Conservation (phyloP, 768 basidiomycete species). For the Tricholoma terreum region DNA sequence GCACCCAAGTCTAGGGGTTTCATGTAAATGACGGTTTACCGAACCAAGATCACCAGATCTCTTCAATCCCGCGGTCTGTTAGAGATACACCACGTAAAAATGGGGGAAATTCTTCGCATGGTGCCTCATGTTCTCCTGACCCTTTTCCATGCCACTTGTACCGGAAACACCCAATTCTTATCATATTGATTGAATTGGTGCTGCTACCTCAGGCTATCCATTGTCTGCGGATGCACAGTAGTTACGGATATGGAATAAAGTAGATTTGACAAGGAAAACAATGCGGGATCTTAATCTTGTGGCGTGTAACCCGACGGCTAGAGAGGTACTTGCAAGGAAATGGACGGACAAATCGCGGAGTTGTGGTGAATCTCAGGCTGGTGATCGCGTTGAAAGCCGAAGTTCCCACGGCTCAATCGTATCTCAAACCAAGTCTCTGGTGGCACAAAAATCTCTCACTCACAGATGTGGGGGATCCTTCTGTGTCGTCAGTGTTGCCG, state of each 20-base stretch:
- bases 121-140: not conserved
- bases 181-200: no score
- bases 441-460: not conserved
- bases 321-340: not conserved
- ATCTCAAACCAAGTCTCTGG: no score
- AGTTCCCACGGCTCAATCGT: not conserved
- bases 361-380: no score
- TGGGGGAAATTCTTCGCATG: not conserved
- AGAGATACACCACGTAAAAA: not conserved
- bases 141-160: not conserved
- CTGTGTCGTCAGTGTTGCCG: slow-evolving; percentile 28
- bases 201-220: no score
- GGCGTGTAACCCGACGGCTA: not conserved
- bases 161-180: no score
- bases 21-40: not conserved
- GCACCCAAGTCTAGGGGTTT: not conserved
- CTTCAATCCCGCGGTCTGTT: not conserved
- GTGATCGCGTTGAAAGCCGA: not conserved
- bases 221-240: no score
- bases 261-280: not conserved
- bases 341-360: not conserved
- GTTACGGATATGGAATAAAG: no score
- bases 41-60: not conserved
- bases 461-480: slow-evolving; percentile 15
- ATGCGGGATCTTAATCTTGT: not conserved